phyloP scores from a whole-genome alignment of 2,329 filamentous ascomycete genomes.

The Aspergillus costaricaensis region DNA sequence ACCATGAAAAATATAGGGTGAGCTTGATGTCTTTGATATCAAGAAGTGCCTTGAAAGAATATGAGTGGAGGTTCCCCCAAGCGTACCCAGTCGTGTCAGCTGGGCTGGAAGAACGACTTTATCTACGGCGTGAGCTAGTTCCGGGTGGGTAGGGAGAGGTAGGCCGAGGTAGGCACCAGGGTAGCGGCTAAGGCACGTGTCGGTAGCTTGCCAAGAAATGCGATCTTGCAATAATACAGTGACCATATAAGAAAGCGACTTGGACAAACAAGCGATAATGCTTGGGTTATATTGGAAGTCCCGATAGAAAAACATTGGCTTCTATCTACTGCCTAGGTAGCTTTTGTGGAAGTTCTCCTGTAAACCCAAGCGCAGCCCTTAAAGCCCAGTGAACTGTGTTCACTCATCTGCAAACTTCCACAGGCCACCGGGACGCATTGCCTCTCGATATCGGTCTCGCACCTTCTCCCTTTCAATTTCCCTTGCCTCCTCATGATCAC shows the following conservation, averaged over 20 bases:
- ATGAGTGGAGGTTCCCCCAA: background rate
- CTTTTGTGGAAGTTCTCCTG: background rate
- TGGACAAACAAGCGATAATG: background rate
- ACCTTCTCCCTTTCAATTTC: constrained; percentile 65
- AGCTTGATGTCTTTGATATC: background rate
- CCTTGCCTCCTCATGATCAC: constrained; percentile 66
- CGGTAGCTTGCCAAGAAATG: constrained; percentile 30
- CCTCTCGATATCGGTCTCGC: constrained; percentile 75
- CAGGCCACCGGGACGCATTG: constrained; percentile 71
- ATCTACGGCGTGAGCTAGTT: background rate
- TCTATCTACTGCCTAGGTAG: background rate
- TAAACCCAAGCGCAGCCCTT: background rate
- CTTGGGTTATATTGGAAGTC: background rate
- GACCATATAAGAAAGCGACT: background rate
- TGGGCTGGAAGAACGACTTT: background rate
- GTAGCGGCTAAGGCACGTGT: constrained; percentile 27
- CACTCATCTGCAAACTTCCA: constrained; percentile 84
- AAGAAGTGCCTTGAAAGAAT: background rate
- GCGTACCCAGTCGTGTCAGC: background rate
- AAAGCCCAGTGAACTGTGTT: background rate
- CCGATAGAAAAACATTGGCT: background rate
- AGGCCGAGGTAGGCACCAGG: background rate
- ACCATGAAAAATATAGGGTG: background rate
- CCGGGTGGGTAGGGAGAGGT: background rate
- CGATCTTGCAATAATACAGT: background rate